Base-by-base conservation (phyloP, 176 grass and related monocot genomes). In the Rhynchospora tenuis region DNA sequence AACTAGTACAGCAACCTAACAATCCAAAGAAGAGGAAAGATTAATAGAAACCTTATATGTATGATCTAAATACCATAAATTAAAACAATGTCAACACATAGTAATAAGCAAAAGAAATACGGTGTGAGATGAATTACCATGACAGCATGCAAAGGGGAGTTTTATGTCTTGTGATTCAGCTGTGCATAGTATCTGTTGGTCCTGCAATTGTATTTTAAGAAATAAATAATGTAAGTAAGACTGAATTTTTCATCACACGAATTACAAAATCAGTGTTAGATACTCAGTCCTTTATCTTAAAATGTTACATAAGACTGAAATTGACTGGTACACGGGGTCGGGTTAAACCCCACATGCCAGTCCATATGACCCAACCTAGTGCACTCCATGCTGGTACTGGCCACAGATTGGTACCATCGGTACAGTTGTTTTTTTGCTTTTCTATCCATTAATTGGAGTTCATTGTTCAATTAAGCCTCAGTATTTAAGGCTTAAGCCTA, bases 171-270 rank as follows among this genome's bases (percentile, higher is more conserved):
- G 95, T 28, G 92, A 83, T 88, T 98, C 95, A 1, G 89, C 95
- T 2, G 92, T 95, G 88, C 93, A 92, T 16, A 98, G 89, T 71
- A 98, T 98, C 64, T 98, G 95, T 64, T 98, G 95, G 75, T 98
- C 95, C 95, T 98, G 87, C 50, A 45, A 26, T 46, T 52, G 20
- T 27, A 75, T 75, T 52, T 27, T 15, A 50, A 75, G 13, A 52
- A 24, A 75, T 26, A 1, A 51, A 20, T 26, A 52, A 28, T 22
- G 46, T 8, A 51, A 51, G 12, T 1, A 73, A 24, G 45, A 27
- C 51, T 26, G 33, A 1, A 26, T 16, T 69, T 19, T 74, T 9
- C 12, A 5, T 7, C 24, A 1, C 24, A 15, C n/a, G 52, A 50
- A 74, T 27, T 27, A 42, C 12, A 15, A 51, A 4, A 73, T 68